Conservation (phyloP, 257 asterid genomes). For the Ophiorrhiza pumila region DNA sequence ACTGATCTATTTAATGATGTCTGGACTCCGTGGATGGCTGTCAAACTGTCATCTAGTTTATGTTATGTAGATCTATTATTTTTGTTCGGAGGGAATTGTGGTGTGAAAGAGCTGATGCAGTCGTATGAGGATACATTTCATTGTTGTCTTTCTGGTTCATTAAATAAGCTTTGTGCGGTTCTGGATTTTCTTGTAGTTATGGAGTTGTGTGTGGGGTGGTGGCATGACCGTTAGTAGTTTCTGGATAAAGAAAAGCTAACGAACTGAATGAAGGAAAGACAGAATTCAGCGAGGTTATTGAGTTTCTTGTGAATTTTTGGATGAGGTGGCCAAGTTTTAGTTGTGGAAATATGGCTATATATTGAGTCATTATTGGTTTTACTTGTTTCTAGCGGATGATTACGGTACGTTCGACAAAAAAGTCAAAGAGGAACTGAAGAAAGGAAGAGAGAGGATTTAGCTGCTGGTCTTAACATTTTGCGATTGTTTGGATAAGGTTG, state of each 20-base stretch:
- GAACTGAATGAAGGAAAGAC: background rate
- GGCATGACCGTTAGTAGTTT: background rate
- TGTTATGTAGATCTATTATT: constrained; percentile 5
- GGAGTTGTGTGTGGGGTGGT: background rate
- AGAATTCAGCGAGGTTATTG: background rate
- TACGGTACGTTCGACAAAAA: background rate
- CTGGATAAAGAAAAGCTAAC: background rate
- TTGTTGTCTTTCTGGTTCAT: background rate
- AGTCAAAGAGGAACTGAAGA: background rate
- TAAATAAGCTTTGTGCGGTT: background rate
- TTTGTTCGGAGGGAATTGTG: constrained; percentile 2
- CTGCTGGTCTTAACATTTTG: background rate
- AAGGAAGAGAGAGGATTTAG: background rate
- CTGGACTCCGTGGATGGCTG: background rate
- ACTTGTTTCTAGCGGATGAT: background rate
- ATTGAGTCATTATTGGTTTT: background rate
- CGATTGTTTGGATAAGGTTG: background rate
- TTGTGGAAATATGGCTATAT: background rate
- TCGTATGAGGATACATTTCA: background rate
- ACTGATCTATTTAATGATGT: background rate
- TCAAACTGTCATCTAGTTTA: background rate
- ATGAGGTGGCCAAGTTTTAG: background rate
- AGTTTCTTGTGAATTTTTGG: background rate
- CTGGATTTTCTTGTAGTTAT: background rate
- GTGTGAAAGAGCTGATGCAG: background rate